Base-by-base conservation (phyloP, 2,329 filamentous ascomycete species). In the Aspergillus caelatus region DNA sequence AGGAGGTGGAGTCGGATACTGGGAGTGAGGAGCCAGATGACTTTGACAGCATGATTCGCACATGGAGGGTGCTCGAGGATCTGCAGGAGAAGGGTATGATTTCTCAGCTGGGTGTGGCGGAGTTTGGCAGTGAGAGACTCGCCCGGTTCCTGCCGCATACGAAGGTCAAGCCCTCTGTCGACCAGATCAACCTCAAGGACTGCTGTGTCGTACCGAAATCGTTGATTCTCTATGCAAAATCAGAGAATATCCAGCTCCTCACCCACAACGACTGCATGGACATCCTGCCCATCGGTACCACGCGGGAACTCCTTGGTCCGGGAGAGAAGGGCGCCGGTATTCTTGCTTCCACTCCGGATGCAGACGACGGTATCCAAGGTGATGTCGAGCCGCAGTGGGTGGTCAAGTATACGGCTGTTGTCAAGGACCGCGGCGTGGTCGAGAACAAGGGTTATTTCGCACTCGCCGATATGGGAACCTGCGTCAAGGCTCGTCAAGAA, bases 401-500 rank as follows among this genome's bases (percentile, higher is more conserved):
- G 32, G 90, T 94, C 69, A 96, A 98, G 77, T 99, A 99, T 77
- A 97, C 94, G 43, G 95, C 95, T 1, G 94, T 98, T 63, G 92
- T 98, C 46, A 91, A 91, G 77, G 91, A 98, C 76, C 85, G 95
- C 60, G 95, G 95, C 16, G 95, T 99, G 10, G 94, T 99, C 68
- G 95, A 99, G 83, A 97, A 95, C 76, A 99, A 98, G 83, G 95
- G 95, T 9, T 98, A 97, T 79, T 97, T 97, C 82, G 94, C 94
- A 1, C 88, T 89, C 23, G 94, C 94, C 3, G 89, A 93, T 74
- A 78, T 95, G 68, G 81, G 82, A 54, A 81, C 83, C 61, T 81
- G 79, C 68, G 75, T 80, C 58, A 70, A 72, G 57, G 67, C 70
- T 65, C 70, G 64, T 77, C 61, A 60, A 26, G 19, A n/a, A 21